Conservation (phyloP, 169 alveolate species). For the Plasmodium relictum region DNA sequence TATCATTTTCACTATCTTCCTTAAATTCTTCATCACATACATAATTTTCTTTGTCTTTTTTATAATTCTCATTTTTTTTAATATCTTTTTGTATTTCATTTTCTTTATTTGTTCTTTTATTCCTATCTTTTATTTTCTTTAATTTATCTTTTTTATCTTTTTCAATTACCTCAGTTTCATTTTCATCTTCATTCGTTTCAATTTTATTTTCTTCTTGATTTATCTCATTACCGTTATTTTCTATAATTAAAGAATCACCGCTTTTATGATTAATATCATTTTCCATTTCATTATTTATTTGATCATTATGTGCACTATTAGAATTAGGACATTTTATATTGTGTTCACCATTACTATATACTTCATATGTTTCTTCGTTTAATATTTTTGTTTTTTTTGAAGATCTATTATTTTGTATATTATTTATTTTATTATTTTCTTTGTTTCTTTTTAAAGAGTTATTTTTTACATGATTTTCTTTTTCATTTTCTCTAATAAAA, state of each 20-base stretch:
- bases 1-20: not conserved
- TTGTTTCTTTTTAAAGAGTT: not conserved
- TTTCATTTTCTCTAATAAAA: too few species aligned
- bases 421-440: not conserved
- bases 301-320: slow-evolving; percentile 2
- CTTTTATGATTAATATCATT: not conserved
- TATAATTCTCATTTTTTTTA: not conserved
- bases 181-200: not conserved
- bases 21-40: not conserved
- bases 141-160: not conserved
- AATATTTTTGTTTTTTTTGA: not conserved
- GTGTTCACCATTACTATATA: not conserved
- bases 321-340: not conserved
- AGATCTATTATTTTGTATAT: not conserved
- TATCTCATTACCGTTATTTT: not conserved
- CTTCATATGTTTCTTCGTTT: not conserved
- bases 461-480: not conserved
- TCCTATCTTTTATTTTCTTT: too few species aligned
- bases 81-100: not conserved
- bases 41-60: not conserved
- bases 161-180: not conserved
- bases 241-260: too few species aligned
- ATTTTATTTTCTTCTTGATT: not conserved
- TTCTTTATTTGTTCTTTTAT: not conserved
- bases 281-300: not conserved